Base-by-base conservation (phyloP, 768 basidiomycete species). In the Termitomyces sp. region DNA sequence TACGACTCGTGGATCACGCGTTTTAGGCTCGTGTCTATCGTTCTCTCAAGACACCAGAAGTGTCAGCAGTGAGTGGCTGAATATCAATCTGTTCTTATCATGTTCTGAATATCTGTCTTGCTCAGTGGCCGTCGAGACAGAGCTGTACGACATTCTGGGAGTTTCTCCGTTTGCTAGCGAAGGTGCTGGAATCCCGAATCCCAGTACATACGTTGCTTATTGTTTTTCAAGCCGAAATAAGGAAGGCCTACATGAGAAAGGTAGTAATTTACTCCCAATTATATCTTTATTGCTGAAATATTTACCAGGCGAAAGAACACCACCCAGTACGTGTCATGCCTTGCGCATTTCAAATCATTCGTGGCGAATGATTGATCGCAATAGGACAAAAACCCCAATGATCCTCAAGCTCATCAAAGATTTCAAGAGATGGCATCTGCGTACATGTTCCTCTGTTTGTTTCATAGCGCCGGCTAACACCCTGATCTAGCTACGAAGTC, bases 181-280 rank as follows among this genome's bases (percentile, higher is more conserved):
- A 78, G 87, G 92, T 91, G 68, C 16, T 57, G 57, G 44, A 47
- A 47, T 58, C 20, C 8, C 15, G 31, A 55, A 33, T 60, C 57
- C 39, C 26, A 51, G 24, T 26, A 51, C 45, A 29, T 22, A 50
- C 49, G 29, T 57, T 71, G 57, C 55, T 62, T 39, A 72, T 49
- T 50, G 26, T 44, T 46, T 54, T 59, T 56, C 18, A 62, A 88
- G 91, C 79, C 62, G 92, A 98, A 61, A 92, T 98, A 65, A 95
- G 94, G 74, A 92, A 90, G 68, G 94, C 94, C 16, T 98, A 98
- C 69, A 87, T 89, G 69, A 90, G 84, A 76, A 95, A 94, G 85
- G 93, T 92, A 75, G 64, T 65, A 69, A 34, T 33, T 56, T 36
- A 36, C 48, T 55, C 61, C 45, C 58, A 52, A 62, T 56, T 51